Evolutionary conservation across 2,329 filamentous ascomycete genomes (phyloP).

Genomic region (Apiospora malaysiana): DNA sequence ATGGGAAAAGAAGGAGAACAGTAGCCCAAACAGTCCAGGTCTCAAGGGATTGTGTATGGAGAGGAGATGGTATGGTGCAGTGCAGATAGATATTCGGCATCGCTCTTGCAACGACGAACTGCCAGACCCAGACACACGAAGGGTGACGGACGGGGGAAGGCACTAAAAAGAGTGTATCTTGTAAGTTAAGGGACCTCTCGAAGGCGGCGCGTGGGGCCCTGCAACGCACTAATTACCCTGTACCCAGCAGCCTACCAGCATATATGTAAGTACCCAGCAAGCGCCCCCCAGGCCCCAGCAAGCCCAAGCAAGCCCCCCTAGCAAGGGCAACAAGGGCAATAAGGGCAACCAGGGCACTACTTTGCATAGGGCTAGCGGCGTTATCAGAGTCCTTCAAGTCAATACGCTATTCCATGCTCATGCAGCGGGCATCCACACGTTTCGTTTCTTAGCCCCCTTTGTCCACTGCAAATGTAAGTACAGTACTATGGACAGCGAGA

Average conservation of each 20-base stretch:
- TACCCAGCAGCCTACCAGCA: not conserved
- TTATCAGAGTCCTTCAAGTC: not conserved
- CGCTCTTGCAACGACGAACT: not conserved
- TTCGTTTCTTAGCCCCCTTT: conserved; percentile 15
- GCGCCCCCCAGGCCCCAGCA: not conserved
- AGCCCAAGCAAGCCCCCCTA: not conserved
- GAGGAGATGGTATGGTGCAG: conserved; percentile 13
- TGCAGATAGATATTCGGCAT: conserved; percentile 11
- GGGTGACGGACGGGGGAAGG: conserved; percentile 10
- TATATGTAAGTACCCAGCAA: not conserved
- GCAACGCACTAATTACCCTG: conserved; percentile 7
- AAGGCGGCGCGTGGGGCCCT: conserved; percentile 16
- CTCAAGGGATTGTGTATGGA: conserved; percentile 7
- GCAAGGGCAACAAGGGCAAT: not conserved
- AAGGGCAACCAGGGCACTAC: not conserved
- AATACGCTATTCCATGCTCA: conserved; percentile 11
- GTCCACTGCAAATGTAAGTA: not conserved
- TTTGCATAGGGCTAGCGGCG: conserved; percentile 15
- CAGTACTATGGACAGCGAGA: not conserved
- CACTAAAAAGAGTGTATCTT: conserved; percentile 12
- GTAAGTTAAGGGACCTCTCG: conserved; percentile 13
- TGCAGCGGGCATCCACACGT: conserved; percentile 12
- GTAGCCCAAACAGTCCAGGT: conserved; percentile 1
- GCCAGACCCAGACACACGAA: conserved; percentile 2
- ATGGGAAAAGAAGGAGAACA: conserved; percentile 9